A percentile compares a stretch with the other conserved stretches of the same genome.
Conservation (phyloP, 1,284 basidiomycete genomes). For the Tilletiopsis washingtonensis region DNA sequence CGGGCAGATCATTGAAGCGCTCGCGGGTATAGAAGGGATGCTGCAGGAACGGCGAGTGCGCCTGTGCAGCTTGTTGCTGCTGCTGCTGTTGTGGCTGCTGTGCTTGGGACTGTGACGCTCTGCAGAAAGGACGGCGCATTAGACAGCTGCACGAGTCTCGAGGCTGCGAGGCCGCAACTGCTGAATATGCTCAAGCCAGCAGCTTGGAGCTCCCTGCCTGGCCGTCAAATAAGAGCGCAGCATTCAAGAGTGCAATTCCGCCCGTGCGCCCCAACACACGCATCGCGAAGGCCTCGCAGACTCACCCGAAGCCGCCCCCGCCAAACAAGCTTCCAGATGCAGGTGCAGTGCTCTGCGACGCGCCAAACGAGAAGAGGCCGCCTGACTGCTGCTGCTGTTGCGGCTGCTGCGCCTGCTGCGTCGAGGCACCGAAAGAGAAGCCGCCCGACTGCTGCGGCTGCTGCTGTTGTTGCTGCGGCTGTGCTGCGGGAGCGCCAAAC, state of each 20-base stretch:
- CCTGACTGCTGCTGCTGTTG: not conserved
- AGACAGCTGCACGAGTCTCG: not conserved
- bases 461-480: not conserved
- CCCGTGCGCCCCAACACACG: no score
- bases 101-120: not conserved
- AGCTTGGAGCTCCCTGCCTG: not conserved
- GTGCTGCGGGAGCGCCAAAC: no score
- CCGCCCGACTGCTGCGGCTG: not conserved
- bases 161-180: no score
- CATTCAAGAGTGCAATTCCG: no score
- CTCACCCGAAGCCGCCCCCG: no score
- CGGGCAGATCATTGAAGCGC: constrained; percentile 43
- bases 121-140: not conserved
- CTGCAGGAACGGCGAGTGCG: constrained; percentile 24
- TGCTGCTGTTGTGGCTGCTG: constrained; percentile 11
- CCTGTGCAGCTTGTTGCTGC: not conserved
- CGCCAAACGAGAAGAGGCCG: not conserved
- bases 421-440: not conserved
- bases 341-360: not conserved
- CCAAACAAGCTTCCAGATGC: no score
- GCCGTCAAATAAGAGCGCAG: no score
- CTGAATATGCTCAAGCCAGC: not conserved
- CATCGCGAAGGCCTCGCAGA: not conserved
- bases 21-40: constrained; percentile 40
- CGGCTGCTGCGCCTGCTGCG: not conserved